phyloP scores from a whole-genome alignment of 371 early-diverging fungal species.

The Saksenaea vasiformis region DNA sequence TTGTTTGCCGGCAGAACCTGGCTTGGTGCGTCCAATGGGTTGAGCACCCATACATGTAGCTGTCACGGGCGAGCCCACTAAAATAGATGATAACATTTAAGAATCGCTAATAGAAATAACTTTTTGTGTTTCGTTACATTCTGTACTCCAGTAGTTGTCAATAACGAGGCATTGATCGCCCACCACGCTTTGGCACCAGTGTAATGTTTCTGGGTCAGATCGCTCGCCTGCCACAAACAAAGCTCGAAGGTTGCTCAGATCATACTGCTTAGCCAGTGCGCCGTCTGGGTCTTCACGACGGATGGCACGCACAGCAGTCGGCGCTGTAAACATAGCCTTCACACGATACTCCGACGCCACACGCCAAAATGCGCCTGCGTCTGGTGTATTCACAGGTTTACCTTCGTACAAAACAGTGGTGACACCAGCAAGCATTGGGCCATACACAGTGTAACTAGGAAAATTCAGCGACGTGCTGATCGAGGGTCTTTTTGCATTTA shows the following conservation, averaged over 20 bases:
- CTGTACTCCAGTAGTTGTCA: constrained; percentile 97
- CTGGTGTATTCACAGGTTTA: constrained; percentile 85
- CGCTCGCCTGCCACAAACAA: constrained; percentile 92
- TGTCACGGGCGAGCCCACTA: constrained; percentile 66
- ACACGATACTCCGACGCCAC: constrained; percentile 77
- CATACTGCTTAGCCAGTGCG: constrained; percentile 54
- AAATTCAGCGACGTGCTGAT: neutral
- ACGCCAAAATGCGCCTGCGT: constrained; percentile 81
- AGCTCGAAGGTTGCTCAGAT: constrained; percentile 60
- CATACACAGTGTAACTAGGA: constrained; percentile 82
- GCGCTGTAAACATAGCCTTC: constrained; percentile 89
- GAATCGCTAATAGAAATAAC: neutral
- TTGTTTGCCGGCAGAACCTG: constrained; percentile 73
- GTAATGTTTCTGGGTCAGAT: constrained; percentile 80
- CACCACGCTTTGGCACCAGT: constrained; percentile 67
- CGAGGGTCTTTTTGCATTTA: constrained; percentile 16
- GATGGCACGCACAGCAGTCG: constrained; percentile 89
- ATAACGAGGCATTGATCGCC: constrained; percentile 51
- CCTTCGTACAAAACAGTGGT: constrained; percentile 92
- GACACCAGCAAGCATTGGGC: constrained; percentile 83
- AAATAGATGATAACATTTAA: constrained; percentile 15
- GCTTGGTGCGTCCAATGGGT: constrained; percentile 23
- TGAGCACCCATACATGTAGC: constrained; percentile 66
- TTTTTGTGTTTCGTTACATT: constrained; percentile 60
- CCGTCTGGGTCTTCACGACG: constrained; percentile 80